phyloP scores from a whole-genome alignment of 1,139 yeast genomes.

The Suhomyces bokatorum region DNA sequence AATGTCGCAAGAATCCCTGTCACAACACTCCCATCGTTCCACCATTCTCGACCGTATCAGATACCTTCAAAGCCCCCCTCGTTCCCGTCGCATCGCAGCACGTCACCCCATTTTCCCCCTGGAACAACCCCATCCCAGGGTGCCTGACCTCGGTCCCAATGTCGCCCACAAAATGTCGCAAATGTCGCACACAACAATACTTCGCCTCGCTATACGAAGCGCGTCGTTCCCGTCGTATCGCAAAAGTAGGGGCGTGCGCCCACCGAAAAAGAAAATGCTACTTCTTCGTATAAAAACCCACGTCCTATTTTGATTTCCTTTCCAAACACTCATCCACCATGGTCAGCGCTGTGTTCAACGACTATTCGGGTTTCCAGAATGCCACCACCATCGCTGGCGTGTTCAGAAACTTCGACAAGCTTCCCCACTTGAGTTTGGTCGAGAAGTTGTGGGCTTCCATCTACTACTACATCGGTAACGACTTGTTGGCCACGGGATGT shows the following conservation, averaged over 20 bases:
- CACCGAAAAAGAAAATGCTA: slow-evolving; percentile 5
- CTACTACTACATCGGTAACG: slow-evolving; percentile 44
- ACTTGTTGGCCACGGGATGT: slow-evolving; percentile 48
- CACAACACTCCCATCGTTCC: too few relatives aligned
- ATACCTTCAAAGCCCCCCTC: background rate
- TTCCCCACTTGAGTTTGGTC: slow-evolving; percentile 26
- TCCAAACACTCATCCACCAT: slow-evolving; percentile 1
- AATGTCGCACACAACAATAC: background rate
- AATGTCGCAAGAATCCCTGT: too few relatives aligned
- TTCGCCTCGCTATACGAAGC: slow-evolving; percentile 1
- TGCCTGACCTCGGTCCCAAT: background rate
- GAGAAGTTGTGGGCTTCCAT: slow-evolving; percentile 48
- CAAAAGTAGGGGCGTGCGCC: slow-evolving; percentile 4
- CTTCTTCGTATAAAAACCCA: background rate
- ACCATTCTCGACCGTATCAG: too few relatives aligned
- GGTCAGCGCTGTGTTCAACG: slow-evolving; percentile 34
- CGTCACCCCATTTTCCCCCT: too few relatives aligned
- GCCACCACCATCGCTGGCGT: slow-evolving; percentile 39
- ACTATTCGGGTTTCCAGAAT: slow-evolving; percentile 42
- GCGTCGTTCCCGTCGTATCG: slow-evolving; percentile 14
- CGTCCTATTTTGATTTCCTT: background rate
- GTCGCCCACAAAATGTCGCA: background rate
- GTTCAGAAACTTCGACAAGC: slow-evolving; percentile 37
- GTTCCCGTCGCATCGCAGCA: background rate
- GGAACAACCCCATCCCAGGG: too few relatives aligned